Base-by-base conservation (phyloP, 2,329 filamentous ascomycete genomes). In the Fusarium newnesense region DNA sequence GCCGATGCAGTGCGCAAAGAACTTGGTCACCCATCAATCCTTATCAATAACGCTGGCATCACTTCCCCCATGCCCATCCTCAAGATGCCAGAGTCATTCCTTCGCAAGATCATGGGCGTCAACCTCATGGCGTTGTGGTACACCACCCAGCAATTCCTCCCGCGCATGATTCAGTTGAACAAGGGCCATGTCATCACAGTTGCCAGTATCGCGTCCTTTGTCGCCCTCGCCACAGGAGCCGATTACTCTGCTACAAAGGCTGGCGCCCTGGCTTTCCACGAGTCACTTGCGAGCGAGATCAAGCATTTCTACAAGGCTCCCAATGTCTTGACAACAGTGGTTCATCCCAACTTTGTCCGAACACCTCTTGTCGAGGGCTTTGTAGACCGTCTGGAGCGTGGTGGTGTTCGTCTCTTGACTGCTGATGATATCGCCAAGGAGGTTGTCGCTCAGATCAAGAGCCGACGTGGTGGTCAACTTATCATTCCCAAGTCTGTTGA, bases 181-280 rank as follows among this genome's bases (percentile, higher is more conserved):
- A 92, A 94, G 82, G 92, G 92, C 59, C 92, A 93, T 83, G 81
- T 94, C 49, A 89, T 94, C 39, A 94, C 90, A 1, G 87, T 94
- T 16, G 91, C 92, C 19, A 90, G 87, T n/a, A 84, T 90, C 46
- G 91, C 91, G 0, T 88, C 87, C 16, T 93, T 89, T 78, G 78
- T 89, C 9, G 84, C 87, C 4, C 85, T 90, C 1, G 87, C 91
- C 3, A 86, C 85, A 63, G 88, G 91, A 82, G 88, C 90, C 26
- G 91, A 93, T 80, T 94, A 94, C 82, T 85, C 86, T 1, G 86
- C 89, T 5, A 88, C 86, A 58, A 94, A 94, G 81, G 87, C 91
- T 8, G 91, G 89, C 0, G 88, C 90, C 0, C 80, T 92, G 6
- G 82, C 89, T 4, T 92, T 94, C 81, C 91, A 94, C 78, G 91